Evolutionary conservation across 2,329 filamentous ascomycete genomes (phyloP), one percentile per base, ranked within the genome.

Genomic region (Macroventuria anomochaeta): DNA sequence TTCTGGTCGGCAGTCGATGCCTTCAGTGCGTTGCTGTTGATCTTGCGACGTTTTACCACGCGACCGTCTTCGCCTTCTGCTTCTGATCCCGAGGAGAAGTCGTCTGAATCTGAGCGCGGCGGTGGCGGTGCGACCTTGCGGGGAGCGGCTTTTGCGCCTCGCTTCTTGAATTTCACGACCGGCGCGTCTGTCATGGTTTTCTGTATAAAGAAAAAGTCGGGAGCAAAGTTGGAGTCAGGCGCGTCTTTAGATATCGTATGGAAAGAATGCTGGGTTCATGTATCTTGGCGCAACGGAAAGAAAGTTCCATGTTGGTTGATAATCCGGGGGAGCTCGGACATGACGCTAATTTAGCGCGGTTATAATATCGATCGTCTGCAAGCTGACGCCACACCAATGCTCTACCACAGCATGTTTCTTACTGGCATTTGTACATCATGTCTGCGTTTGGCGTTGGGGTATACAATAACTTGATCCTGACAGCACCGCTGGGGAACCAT

Each of bases 111-210:
- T 29, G 70, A 72, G 26, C 52, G 61, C 5, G 91, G 89, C 46
- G 91, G 91, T 36, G 92, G 91, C 31, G 91, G 90, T 17, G 89
- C 85, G 61, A 90, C 86, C 79, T 96, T 96, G 69, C 93, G 86
- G 48, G 93, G 80, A 70, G 90, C 93, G 58, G 83, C 84, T 72
- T 92, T 96, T 68, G 84, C 83, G 61, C 85, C 83, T 72, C 93
- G 86, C 75, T 95, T 96, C 75, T 96, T 97, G 83, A 97, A 97
- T 44, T 90, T 75, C 12, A 88, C 83, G 11, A 87, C 80, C 0
- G 85, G 83, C 2, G 77, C 78, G 23, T 77, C 72, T 25, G 73
- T 57, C 15, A 65, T 69, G 10, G 7, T 3, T 33, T 12, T 32
- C 5, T 5, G 34, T 26, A 20, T 20, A 8, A 2, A 26, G 7